Evolutionary conservation across 495 filamentous ascomycete species (phyloP), one percentile per base, ranked within the genome.

Genomic region (Lasiosphaeria hispida): DNA sequence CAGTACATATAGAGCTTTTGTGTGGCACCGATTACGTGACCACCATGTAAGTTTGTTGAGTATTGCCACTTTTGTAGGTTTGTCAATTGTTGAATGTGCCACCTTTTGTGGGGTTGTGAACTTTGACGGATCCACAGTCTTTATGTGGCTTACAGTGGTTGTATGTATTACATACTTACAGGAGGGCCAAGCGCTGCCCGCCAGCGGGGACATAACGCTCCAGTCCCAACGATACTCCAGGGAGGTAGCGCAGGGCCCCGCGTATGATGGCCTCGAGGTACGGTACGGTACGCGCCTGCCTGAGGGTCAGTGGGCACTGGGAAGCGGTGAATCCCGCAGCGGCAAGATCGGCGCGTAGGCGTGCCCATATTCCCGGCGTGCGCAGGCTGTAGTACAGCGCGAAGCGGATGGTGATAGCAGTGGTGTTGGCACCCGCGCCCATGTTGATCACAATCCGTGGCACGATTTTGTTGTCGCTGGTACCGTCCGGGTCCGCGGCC

Each of bases 241-340:
- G 81, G 50, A 80, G 73, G 11, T 81, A 58, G 18, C 82, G 77
- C 30, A 82, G 64, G 10, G 74, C 61, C 66, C 85, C 83, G 58
- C 80, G 79, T 38, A 84, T 72, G 48, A 76, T 71, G 23, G 80
- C 81, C 19, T 79, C 76, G n/a, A 86, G 75, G 63, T 83, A 70
- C 7, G 63, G 61, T 8, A 69, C 33, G 15, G 39, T 44, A 13
- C 63, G 50, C 17, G 58, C 52, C 7, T 55, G 41, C n/a, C 43
- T 58, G 48, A 57, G 65, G 7, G 54, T 23, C 15, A 64, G 34
- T 1, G 62, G 64, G 14, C 35, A 15, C 6, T 23, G 19, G 3
- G 39, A 15, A 10, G 19, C 34, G 15, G 50, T 36, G 37, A 62
- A 33, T 2, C 48, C 60, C 10, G 61, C 54, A 6, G 48, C 54